Base-by-base conservation (phyloP, 2,329 filamentous ascomycete genomes). In the Plectosphaerella sp. region DNA sequence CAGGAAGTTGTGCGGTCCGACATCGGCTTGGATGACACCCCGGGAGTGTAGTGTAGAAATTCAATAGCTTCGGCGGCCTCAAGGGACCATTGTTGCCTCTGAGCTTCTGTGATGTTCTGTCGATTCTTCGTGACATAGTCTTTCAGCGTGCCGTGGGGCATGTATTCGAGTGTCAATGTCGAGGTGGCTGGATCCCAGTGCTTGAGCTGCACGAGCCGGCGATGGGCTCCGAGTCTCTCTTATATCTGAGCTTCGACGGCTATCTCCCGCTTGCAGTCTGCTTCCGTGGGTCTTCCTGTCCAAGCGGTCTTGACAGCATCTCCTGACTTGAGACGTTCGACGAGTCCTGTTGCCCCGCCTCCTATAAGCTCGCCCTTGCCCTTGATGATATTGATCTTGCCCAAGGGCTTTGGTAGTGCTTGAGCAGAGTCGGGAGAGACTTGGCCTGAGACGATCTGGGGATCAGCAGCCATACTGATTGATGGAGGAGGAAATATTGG, bases 111-210 rank as follows among this genome's bases (percentile, higher is more conserved):
- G 14, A 41, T 41, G 37, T 41, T 9, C 37, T 15, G 15, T 15
- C 12, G 8, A 16, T 41, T 14, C 12, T 15, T 16, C 15, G 12
- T 16, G 24, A 50, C 42, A 22, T 37, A 50, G 43, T 45, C 48
- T 20, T 45, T 28, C 25, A 53, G 52, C 5, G 52, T 50, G 9
- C 52, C 48, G 48, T 39, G 42, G 9, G 48, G 47, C 48, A 53
- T 47, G 16, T 37, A 16, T 45, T 53, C 48, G 20, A 53, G 18
- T 24, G 20, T 39, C 18, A 53, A 43, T 33, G 43, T 28, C 16
- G 7, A 43, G 16, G 39, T 20, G 22, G 25, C 16, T 15, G 48
- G 35, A 24, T 50, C 9, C 52, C 48, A 53, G n/a, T 33, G 24
- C 37, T 22, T 50, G 24, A 33, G 42, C 12, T 36, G 41, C 7